Percentiles rank a stretch among this genome's conserved stretches.
Conservation (phyloP, 768 basidiomycete species). For the Thelephora aurantiotincta region DNA sequence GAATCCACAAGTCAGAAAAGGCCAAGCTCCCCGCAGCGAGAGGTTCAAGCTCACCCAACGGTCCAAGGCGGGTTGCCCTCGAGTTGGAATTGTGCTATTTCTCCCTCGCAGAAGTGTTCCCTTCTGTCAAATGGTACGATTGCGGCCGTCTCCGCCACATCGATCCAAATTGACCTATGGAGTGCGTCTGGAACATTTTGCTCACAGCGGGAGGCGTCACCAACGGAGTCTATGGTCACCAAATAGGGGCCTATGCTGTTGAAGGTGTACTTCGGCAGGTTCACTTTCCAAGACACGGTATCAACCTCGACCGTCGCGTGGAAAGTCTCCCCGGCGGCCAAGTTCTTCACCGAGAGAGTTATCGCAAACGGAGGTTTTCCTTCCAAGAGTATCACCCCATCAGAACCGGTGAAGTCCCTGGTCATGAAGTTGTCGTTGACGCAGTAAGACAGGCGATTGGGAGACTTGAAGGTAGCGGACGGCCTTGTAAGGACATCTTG, state of each 20-base stretch:
- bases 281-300: conserved; percentile 52
- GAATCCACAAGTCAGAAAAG: background rate
- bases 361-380: conserved; percentile 83
- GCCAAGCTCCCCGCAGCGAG: background rate
- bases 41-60: conserved; percentile 42
- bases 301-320: conserved; percentile 36
- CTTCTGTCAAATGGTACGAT: conserved; percentile 75
- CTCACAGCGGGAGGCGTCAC: conserved; percentile 73
- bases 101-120: conserved; percentile 81
- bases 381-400: conserved; percentile 55
- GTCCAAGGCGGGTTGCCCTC: conserved; percentile 93
- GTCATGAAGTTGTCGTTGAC: conserved; percentile 52
- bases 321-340: conserved; percentile 55
- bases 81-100: conserved; percentile 80
- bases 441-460: conserved; percentile 58
- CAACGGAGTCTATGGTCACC: conserved; percentile 62
- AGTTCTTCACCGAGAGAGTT: conserved; percentile 58
- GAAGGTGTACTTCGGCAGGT: conserved; percentile 59
- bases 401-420: conserved; percentile 33
- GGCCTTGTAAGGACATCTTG: conserved; percentile 78
- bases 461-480: conserved; percentile 61
- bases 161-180: conserved; percentile 58
- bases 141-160: conserved; percentile 93
- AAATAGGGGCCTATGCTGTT: conserved; percentile 70
- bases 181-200: conserved; percentile 53